phyloP scores from a whole-genome alignment of 805 yeast genomes.

The Candida nonsorbophila region DNA sequence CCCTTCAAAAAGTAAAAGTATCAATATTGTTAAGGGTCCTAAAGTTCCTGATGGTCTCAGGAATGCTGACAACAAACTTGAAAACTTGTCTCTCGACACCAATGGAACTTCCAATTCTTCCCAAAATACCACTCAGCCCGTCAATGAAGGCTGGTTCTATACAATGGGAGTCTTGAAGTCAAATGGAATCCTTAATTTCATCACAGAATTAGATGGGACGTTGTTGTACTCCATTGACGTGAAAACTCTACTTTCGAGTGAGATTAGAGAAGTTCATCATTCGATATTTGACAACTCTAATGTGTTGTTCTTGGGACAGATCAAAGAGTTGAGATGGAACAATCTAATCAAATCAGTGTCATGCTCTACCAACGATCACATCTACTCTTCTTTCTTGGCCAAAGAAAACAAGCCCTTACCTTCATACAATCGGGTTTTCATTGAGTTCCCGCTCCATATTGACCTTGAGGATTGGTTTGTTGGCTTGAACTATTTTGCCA shows the following conservation, averaged over 20 bases:
- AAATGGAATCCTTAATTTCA: slow-evolving; percentile 55
- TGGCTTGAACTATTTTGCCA: slow-evolving; percentile 58
- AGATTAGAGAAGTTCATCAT: slow-evolving; percentile 58
- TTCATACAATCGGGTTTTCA: slow-evolving; percentile 39
- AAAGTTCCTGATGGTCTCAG: slow-evolving; percentile 28
- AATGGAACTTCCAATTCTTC: slow-evolving; percentile 4
- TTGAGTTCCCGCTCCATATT: slow-evolving; percentile 60
- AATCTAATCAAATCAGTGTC: slow-evolving; percentile 30
- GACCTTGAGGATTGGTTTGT: slow-evolving; percentile 78
- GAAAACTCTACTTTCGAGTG: slow-evolving; percentile 47
- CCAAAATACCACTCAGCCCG: slow-evolving; percentile 1
- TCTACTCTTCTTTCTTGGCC: slow-evolving; percentile 19
- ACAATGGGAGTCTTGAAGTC: slow-evolving; percentile 67
- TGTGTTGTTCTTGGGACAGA: slow-evolving; percentile 52
- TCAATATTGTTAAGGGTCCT: slow-evolving; percentile 32
- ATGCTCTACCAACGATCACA: slow-evolving; percentile 13
- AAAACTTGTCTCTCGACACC: slow-evolving; percentile 2
- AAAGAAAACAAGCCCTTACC: slow-evolving; percentile 29
- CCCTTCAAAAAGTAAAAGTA: slow-evolving; percentile 33
- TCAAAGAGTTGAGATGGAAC: slow-evolving; percentile 47
- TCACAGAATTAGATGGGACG: slow-evolving; percentile 61
- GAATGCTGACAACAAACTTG: neutral
- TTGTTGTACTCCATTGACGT: slow-evolving; percentile 55
- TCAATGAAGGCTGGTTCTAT: slow-evolving; percentile 61
- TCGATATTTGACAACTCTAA: slow-evolving; percentile 58